Percentiles rank a stretch among this genome's conserved stretches.
Evolutionary conservation across 2,329 filamentous ascomycete species (phyloP).

Genomic region (Pseudocercospora pini-densiflorae): DNA sequence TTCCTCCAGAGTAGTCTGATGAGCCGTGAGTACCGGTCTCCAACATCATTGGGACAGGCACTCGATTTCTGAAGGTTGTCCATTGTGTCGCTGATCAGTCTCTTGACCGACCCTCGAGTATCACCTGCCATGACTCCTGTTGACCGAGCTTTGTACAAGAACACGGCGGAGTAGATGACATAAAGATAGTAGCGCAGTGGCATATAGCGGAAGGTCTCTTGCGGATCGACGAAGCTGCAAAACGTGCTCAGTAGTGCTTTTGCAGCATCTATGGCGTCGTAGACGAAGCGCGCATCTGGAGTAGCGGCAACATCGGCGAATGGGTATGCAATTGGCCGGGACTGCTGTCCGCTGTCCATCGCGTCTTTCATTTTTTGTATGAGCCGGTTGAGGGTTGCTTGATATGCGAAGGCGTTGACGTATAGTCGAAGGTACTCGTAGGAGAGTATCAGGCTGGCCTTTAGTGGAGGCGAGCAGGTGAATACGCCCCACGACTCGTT

Average conservation of each 20-base stretch:
- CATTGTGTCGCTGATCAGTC: conserved; percentile 63
- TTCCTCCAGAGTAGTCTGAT: conserved; percentile 64
- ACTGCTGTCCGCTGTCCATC: conserved; percentile 30
- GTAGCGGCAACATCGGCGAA: conserved; percentile 56
- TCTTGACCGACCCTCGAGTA: conserved; percentile 60
- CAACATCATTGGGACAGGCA: conserved; percentile 62
- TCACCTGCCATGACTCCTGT: conserved; percentile 63
- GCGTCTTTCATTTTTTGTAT: conserved; percentile 34
- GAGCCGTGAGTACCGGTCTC: conserved; percentile 64
- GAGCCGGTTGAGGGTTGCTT: conserved; percentile 45
- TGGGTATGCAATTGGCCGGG: conserved; percentile 29
- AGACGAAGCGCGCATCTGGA: conserved; percentile 69
- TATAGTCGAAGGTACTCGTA: conserved; percentile 70
- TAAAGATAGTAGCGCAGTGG: conserved; percentile 67
- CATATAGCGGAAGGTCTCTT: conserved; percentile 65
- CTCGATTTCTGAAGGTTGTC: conserved; percentile 64
- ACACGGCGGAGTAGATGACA: conserved; percentile 67
- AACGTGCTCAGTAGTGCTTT: conserved; percentile 65
- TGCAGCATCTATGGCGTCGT: conserved; percentile 67
- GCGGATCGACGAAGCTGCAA: conserved; percentile 63
- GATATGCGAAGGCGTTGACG: conserved; percentile 70
- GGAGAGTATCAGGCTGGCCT: conserved; percentile 64
- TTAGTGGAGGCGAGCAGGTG: conserved; percentile 57
- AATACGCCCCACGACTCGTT: conserved; percentile 39
- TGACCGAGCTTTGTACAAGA: conserved; percentile 66